Evolutionary conservation across 108 stramenopile genomes (phyloP).

Genomic region (Craspedostauros australis): DNA sequence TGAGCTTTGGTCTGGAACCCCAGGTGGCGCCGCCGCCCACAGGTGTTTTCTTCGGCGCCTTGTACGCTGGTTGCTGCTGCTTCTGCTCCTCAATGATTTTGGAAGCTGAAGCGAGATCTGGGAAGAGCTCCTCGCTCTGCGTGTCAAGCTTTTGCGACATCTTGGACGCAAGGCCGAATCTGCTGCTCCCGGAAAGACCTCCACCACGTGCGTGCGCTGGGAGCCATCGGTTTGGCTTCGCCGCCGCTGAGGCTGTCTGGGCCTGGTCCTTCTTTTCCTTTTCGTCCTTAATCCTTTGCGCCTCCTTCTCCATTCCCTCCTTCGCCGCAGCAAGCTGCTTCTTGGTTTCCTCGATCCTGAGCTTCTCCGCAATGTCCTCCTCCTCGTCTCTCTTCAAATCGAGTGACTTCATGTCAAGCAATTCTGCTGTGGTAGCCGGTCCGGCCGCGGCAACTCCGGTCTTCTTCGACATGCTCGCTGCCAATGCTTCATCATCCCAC

Average conservation of each 20-base stretch:
- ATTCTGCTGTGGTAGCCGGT: slow-evolving; percentile 44
- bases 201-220: slow-evolving; percentile 44
- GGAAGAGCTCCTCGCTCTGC: slow-evolving; percentile 73
- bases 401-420: slow-evolving; percentile 73
- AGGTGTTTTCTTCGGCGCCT: slow-evolving; percentile 42
- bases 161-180: slow-evolving; percentile 5
- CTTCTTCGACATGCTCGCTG: slow-evolving; percentile 20
- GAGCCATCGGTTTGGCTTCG: slow-evolving; percentile 36
- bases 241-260: slow-evolving; percentile 10
- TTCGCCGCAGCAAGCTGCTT: slow-evolving; percentile 68
- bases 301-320: slow-evolving; percentile 87
- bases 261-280: slow-evolving; percentile 59
- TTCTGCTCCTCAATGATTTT: slow-evolving; percentile 72
- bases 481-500: slow-evolving; percentile 73
- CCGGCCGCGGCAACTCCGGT: slow-evolving; percentile 16
- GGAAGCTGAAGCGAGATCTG: slow-evolving; percentile 78
- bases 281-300: slow-evolving; percentile 60
- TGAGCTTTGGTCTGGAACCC: slow-evolving; percentile 40
- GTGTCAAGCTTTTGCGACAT: slow-evolving; percentile 39
- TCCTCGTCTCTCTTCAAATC: slow-evolving; percentile 45
- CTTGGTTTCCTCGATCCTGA: slow-evolving; percentile 83
- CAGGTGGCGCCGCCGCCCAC: slow-evolving; percentile 53
- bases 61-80: slow-evolving; percentile 29
- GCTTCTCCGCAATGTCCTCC: slow-evolving; percentile 74
- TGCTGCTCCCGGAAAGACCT: slow-evolving; percentile 19